Conservation (phyloP, 306 rosid species). For the Neltuma alba region DNA sequence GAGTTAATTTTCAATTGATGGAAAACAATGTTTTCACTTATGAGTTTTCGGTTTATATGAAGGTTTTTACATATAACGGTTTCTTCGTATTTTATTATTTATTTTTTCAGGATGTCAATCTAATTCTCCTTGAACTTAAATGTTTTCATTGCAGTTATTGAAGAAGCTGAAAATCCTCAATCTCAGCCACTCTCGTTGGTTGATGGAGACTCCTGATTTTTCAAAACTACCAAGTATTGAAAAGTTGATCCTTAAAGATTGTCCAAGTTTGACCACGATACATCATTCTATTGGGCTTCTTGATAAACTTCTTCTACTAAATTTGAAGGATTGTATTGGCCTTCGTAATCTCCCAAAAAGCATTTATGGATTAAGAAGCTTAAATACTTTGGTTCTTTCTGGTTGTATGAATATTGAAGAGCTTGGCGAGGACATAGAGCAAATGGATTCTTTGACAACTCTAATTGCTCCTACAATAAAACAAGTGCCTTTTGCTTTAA, state of each 20-base stretch:
- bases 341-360: neutral
- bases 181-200: neutral
- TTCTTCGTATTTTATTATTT: neutral
- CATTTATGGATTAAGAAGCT: neutral
- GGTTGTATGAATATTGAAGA: neutral
- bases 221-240: neutral
- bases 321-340: too few species aligned
- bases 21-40: neutral
- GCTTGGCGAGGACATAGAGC: neutral
- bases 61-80: too few species aligned
- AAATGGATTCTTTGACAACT: neutral
- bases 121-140: neutral
- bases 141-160: neutral
- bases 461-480: neutral
- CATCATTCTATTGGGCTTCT: neutral
- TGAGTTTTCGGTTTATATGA: too few species aligned
- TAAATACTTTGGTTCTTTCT: neutral
- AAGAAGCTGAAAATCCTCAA: neutral
- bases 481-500: neutral
- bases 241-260: neutral
- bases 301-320: too few species aligned
- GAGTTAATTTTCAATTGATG: neutral
- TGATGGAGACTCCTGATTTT: neutral
- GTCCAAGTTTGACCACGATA: neutral
- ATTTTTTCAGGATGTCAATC: neutral